These are phyloP conservation scores for Mycogone perniciosa DNA, from an alignment of 2,329 filamentous ascomycete species.

Conservation along the genomic window DNA sequence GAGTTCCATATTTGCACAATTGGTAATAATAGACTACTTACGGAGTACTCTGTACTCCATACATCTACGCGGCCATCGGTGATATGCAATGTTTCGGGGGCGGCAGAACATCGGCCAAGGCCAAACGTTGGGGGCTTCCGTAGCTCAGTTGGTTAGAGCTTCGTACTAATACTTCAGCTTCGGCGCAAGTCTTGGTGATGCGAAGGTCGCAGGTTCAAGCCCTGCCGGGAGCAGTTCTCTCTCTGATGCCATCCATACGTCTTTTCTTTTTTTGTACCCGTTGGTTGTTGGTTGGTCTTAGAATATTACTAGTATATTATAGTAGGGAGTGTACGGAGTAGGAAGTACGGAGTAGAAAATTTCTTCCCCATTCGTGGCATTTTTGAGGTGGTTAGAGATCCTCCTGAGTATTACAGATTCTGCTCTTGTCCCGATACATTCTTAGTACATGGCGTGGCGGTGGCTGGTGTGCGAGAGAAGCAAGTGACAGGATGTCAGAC, in stretches of 20 bases:
- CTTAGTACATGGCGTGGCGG: background rate
- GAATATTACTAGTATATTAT: background rate
- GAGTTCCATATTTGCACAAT: too few species aligned
- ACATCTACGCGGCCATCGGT: too few species aligned
- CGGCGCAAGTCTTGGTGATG: slow-evolving; percentile 10
- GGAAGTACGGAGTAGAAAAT: background rate
- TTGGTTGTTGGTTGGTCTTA: background rate
- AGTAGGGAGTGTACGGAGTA: background rate
- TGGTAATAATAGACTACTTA: too few species aligned
- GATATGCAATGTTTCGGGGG: too few species aligned
- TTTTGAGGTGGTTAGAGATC: background rate
- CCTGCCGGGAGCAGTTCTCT: slow-evolving; percentile 13
- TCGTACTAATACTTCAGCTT: slow-evolving; percentile 12
- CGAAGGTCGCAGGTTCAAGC: slow-evolving; percentile 16
- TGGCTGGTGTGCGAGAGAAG: background rate
- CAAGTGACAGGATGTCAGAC: background rate
- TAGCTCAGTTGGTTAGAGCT: slow-evolving; percentile 14
- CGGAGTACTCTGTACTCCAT: too few species aligned
- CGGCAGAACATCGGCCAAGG: background rate
- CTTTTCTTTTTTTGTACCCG: background rate
- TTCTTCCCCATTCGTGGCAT: background rate
- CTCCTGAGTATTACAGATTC: background rate
- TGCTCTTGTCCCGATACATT: too few species aligned
- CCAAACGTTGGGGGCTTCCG: slow-evolving; percentile 1
- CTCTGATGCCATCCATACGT: slow-evolving; percentile 7